These are phyloP conservation scores for Penicillium occitanis DNA, from an alignment of 2,329 filamentous ascomycete genomes.

Conservation along the genomic window DNA sequence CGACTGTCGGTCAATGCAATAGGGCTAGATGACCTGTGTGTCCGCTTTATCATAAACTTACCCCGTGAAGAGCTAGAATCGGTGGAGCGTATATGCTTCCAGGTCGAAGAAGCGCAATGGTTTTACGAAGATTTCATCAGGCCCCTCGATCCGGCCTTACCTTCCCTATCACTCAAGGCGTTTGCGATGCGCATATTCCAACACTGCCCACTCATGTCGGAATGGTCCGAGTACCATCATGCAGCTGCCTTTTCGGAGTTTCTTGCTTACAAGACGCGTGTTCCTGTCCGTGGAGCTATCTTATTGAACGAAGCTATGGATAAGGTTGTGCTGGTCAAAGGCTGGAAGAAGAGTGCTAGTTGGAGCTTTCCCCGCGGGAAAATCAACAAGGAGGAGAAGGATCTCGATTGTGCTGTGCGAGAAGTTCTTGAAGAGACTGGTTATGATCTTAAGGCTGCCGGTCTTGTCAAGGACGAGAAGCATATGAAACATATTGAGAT, in stretches of 20 bases:
- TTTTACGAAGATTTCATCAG: conserved; percentile 99
- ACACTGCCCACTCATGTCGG: conserved; percentile 84
- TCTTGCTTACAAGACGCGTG: conserved; percentile 86
- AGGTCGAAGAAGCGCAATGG: conserved; percentile 99
- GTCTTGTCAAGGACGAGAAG: conserved; percentile 69
- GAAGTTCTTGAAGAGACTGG: conserved; percentile 98
- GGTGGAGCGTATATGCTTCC: conserved; percentile 93
- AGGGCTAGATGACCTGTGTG: conserved; percentile 97
- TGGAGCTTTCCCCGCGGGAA: conserved; percentile 98
- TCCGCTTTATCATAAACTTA: conserved; percentile 96
- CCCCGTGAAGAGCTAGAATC: conserved; percentile 86
- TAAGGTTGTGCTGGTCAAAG: conserved; percentile 86
- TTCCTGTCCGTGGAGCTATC: conserved; percentile 92
- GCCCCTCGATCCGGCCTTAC: conserved; percentile 78
- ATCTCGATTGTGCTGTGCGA: conserved; percentile 87
- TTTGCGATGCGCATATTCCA: conserved; percentile 92
- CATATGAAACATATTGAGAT: conserved; percentile 82
- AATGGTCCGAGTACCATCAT: conserved; percentile 75
- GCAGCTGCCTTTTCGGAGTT: conserved; percentile 87
- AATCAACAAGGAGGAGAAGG: conserved; percentile 95
- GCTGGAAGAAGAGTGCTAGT: conserved; percentile 93
- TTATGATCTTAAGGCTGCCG: conserved; percentile 73
- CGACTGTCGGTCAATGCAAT: conserved; percentile 22
- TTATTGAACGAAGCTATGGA: conserved; percentile 95
- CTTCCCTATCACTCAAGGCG: conserved; percentile 76